phyloP scores from a whole-genome alignment of 306 rosid species.

The Trifolium repens region DNA sequence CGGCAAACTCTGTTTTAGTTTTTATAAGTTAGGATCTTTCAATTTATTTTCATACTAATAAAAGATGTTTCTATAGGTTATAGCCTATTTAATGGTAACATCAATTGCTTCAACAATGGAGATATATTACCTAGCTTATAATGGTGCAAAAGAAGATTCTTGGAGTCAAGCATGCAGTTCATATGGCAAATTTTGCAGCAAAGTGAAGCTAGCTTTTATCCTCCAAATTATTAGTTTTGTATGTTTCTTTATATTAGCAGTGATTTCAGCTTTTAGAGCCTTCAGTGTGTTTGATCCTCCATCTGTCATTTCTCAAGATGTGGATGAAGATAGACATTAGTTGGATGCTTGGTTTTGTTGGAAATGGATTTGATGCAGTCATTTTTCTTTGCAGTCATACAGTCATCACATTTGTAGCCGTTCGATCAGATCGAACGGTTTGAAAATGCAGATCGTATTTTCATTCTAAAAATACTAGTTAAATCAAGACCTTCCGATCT shows the following conservation, averaged over 20 bases:
- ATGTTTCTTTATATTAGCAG: constrained; percentile 66
- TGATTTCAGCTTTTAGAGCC: constrained; percentile 78
- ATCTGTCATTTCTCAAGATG: constrained; percentile 45
- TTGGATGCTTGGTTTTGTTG: neutral
- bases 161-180: constrained; percentile 90
- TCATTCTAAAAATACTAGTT: too few relatives aligned
- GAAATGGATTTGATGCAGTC: too few relatives aligned
- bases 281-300: constrained; percentile 76
- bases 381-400: too few relatives aligned
- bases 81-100: constrained; percentile 72
- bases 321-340: constrained; percentile 44
- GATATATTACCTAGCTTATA: constrained; percentile 62
- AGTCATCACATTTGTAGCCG: too few relatives aligned
- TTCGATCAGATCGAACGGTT: too few relatives aligned
- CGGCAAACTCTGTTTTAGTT: neutral
- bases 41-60: neutral
- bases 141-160: constrained; percentile 75
- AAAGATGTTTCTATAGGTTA: constrained; percentile 51
- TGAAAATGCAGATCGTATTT: too few relatives aligned
- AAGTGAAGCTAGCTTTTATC: constrained; percentile 72
- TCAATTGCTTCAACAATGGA: constrained; percentile 71
- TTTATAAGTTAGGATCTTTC: neutral
- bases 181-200: constrained; percentile 75
- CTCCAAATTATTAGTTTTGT: constrained; percentile 59
- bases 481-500: too few relatives aligned